Conservation (phyloP, 2,329 filamentous ascomycete genomes). For the Sporothrix variecibatus region DNA sequence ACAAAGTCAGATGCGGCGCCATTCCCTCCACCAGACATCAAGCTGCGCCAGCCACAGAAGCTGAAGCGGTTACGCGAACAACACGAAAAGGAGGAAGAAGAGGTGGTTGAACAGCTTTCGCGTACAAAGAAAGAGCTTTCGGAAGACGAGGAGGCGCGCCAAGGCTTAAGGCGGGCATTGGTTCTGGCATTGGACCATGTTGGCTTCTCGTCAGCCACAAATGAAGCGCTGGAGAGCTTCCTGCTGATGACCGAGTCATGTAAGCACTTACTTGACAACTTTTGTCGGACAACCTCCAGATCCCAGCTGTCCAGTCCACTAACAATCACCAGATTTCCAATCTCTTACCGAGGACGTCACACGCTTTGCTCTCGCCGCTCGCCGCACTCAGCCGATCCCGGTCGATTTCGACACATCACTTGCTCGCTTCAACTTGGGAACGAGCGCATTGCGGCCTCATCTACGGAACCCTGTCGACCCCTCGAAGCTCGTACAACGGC, state of each 20-base stretch:
- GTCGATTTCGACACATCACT: constrained; percentile 59
- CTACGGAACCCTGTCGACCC: constrained; percentile 54
- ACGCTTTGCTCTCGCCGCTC: constrained; percentile 49
- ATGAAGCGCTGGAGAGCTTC: constrained; percentile 62
- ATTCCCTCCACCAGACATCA: background rate
- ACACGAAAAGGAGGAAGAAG: constrained; percentile 16
- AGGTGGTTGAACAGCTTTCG: background rate
- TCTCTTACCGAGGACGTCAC: constrained; percentile 53
- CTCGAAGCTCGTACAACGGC: constrained; percentile 31
- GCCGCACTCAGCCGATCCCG: constrained; percentile 56
- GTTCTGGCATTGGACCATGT: constrained; percentile 58
- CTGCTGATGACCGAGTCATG: constrained; percentile 58
- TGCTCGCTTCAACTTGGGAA: constrained; percentile 53
- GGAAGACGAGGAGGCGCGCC: constrained; percentile 41
- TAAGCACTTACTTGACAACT: constrained; percentile 40
- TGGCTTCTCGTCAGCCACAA: constrained; percentile 57
- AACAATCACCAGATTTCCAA: constrained; percentile 47
- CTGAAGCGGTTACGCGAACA: constrained; percentile 28
- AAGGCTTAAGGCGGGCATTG: constrained; percentile 56
- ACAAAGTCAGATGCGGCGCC: constrained; percentile 18
- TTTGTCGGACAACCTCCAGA: background rate
- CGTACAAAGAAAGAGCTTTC: constrained; percentile 12
- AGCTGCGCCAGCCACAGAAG: constrained; percentile 25
- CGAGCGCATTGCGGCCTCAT: constrained; percentile 57
- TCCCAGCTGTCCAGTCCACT: constrained; percentile 25